These are phyloP conservation scores for Oxytropis ochrocephala DNA, from an alignment of 306 rosid species.

Conservation along the genomic window DNA sequence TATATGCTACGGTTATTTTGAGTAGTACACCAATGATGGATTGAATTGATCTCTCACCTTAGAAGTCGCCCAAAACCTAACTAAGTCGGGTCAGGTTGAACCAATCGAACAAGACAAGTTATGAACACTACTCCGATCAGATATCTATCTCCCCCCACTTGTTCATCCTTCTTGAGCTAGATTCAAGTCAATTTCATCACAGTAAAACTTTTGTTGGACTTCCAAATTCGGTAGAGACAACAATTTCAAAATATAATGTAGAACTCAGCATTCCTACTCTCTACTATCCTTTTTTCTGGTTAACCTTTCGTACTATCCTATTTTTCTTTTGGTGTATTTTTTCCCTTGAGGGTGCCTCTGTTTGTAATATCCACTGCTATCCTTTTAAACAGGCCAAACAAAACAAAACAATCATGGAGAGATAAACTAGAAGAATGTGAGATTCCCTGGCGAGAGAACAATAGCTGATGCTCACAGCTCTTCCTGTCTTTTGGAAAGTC, in stretches of 20 bases:
- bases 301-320: background rate
- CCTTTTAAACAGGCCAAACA: conserved; percentile 28
- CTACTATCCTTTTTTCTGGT: background rate
- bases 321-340: background rate
- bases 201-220: background rate
- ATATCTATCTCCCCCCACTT: background rate
- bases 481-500: conserved; percentile 42
- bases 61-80: too few relatives aligned
- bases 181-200: background rate
- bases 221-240: background rate
- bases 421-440: conserved; percentile 33
- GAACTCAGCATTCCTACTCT: background rate
- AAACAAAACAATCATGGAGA: conserved; percentile 31
- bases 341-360: background rate
- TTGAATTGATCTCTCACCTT: too few relatives aligned
- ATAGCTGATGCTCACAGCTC: conserved; percentile 45
- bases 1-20: too few relatives aligned
- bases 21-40: too few relatives aligned
- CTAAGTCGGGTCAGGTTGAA: background rate
- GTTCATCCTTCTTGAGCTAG: background rate
- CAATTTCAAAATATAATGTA: background rate
- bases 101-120: too few relatives aligned
- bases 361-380: background rate
- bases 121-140: background rate
- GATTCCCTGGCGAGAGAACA: conserved; percentile 69